A percentile compares a stretch with the other conserved stretches of the same genome.
phyloP scores from a whole-genome alignment of 2,329 filamentous ascomycete species.

The Zymoseptoria pseudotritici region DNA sequence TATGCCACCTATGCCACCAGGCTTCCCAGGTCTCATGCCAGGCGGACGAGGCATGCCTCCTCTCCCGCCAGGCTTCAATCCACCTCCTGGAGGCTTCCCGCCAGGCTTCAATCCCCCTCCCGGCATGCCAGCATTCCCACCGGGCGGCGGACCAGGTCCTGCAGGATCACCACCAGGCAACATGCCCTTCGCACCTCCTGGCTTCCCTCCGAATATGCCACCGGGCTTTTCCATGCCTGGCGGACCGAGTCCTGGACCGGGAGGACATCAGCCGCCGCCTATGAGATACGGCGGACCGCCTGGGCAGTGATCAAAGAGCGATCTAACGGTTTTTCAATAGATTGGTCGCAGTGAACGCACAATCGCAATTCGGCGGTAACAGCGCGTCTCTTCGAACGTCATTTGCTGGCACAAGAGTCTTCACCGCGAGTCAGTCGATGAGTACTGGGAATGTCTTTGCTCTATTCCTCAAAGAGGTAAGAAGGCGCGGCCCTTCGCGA shows the following conservation, averaged over 20 bases:
- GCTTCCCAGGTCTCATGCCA: conserved; percentile 16
- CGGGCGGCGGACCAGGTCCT: conserved; percentile 29
- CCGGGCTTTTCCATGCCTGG: conserved; percentile 1
- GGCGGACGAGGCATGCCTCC: conserved; percentile 21
- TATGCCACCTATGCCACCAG: conserved; percentile 19
- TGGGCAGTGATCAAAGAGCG: not conserved
- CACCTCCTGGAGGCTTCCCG: conserved; percentile 31
- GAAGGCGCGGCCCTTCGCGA: not conserved
- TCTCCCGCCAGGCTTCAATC: conserved; percentile 31
- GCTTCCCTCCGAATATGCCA: conserved; percentile 18
- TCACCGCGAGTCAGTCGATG: not conserved
- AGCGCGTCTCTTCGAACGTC: not conserved
- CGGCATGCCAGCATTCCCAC: conserved; percentile 30
- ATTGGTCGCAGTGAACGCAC: not conserved
- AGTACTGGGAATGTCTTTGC: not conserved
- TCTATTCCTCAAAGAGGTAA: not conserved
- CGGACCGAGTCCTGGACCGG: conserved; percentile 2
- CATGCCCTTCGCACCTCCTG: conserved; percentile 23
- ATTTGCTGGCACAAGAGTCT: not conserved
- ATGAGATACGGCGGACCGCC: not conserved
- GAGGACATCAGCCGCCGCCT: conserved; percentile 3
- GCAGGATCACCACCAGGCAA: conserved; percentile 23
- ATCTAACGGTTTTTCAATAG: not conserved
- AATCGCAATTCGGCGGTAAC: not conserved
- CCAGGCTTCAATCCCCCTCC: conserved; percentile 28